These are phyloP conservation scores for Rhazya stricta DNA, from an alignment of 257 asterid genomes.

Conservation along the genomic window DNA sequence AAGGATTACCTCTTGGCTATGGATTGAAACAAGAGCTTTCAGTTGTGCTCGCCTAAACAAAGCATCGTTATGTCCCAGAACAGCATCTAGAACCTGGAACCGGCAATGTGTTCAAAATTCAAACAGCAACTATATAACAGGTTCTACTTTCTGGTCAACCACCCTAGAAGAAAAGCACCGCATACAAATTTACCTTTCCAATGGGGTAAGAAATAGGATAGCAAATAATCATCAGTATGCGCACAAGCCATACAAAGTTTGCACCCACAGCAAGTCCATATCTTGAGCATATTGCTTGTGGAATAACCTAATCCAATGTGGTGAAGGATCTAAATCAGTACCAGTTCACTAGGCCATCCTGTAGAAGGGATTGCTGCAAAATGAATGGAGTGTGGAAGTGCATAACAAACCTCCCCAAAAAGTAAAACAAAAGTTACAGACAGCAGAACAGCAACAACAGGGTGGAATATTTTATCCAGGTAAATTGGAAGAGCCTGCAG, in stretches of 20 bases:
- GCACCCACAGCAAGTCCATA: conserved; percentile 99
- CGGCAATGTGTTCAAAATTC: conserved; percentile 7
- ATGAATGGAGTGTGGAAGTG: neutral
- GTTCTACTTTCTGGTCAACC: neutral
- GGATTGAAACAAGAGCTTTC: conserved; percentile 95
- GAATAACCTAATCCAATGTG: conserved; percentile 57
- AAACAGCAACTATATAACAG: neutral
- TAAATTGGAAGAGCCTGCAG: conserved; percentile 93
- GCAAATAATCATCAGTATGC: conserved; percentile 76
- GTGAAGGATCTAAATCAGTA: conserved; percentile 20
- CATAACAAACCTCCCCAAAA: conserved; percentile 83
- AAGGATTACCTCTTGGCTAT: conserved; percentile 72
- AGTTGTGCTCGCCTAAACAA: conserved; percentile 89
- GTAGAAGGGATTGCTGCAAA: conserved; percentile 6
- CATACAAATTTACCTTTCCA: conserved; percentile 57
- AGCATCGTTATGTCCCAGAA: conserved; percentile 77
- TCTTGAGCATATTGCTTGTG: conserved; percentile 88
- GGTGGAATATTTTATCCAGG: conserved; percentile 87
- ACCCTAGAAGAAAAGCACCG: neutral
- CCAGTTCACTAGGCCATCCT: neutral
- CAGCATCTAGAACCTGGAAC: conserved; percentile 68
- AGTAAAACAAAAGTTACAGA: conserved; percentile 96
- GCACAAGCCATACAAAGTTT: conserved; percentile 88
- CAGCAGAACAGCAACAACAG: conserved; percentile 80
- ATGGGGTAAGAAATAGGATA: conserved; percentile 86